Percentiles rank a stretch among this genome's conserved stretches.
Conservation (phyloP, 805 yeast species). For the Wickerhamomyces rabaulensis region DNA sequence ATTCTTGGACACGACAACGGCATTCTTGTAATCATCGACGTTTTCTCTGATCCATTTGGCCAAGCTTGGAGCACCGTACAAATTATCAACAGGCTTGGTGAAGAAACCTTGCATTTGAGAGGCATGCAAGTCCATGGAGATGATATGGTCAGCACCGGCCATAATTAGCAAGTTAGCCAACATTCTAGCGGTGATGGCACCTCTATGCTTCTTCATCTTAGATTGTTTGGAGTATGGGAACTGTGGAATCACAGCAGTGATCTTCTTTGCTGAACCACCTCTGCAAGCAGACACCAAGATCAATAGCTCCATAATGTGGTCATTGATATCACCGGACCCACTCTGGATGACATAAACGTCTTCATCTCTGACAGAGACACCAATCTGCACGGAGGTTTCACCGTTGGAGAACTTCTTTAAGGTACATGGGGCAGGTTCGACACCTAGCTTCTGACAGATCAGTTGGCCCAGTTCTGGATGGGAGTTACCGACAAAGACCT, state of each 20-base stretch:
- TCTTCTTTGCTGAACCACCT: constrained; percentile 97
- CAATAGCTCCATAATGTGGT: constrained; percentile 92
- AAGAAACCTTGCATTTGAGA: constrained; percentile 99
- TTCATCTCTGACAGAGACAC: constrained; percentile 93
- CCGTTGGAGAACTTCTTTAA: constrained; percentile 93
- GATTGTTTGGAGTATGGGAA: constrained; percentile 97
- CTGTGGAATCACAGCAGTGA: constrained; percentile 94
- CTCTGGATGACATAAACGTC: constrained; percentile 92
- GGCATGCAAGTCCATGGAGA: constrained; percentile 94
- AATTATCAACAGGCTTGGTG: constrained; percentile 93
- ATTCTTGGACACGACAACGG: constrained; percentile 97
- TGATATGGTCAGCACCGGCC: constrained; percentile 99
- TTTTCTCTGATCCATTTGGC: constrained; percentile 95
- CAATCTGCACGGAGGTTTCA: constrained; percentile 94
- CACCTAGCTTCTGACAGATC: constrained; percentile 88
- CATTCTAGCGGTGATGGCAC: constrained; percentile 98
- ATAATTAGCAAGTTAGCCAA: constrained; percentile 88
- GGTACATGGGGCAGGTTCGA: constrained; percentile 89
- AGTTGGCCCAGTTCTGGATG: constrained; percentile 91
- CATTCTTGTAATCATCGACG: constrained; percentile 75
- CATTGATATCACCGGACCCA: constrained; percentile 83
- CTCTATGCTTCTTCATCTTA: constrained; percentile 98
- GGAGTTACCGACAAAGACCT: constrained; percentile 93
- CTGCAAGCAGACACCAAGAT: constrained; percentile 93
- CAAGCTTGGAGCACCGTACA: constrained; percentile 93